Base-by-base conservation (phyloP, 805 yeast species). In the Lipomyces starkeyi region DNA sequence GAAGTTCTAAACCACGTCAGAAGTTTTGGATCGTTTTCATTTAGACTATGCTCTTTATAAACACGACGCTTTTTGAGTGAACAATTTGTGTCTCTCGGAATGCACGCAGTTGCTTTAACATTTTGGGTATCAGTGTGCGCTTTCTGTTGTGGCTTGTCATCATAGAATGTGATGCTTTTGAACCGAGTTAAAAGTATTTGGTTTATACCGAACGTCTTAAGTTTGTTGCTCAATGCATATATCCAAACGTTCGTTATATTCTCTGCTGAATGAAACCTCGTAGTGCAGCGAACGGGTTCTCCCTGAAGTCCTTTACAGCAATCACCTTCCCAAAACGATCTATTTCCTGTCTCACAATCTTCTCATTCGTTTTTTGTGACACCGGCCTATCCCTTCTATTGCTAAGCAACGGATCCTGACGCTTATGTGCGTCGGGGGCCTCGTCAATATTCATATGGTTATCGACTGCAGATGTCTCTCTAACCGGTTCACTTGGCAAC, bases 201-300 rank as follows among this genome's bases (percentile, higher is more conserved):
- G 6, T 17, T 43, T 7, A 43, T 22, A 43, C 22, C 22, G 49
- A 43, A 43, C 49, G 14, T 25, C 49, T 6, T 7, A 17, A 43
- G 49, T 17, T n/a, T 8, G 17, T 37, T 37, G 17, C 22, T 43
- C 49, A n/a, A 17, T 17, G 49, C 20, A 53, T 25, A 6, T 14
- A 53, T n/a, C 54, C 22, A 25, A 53, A 14, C 14, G 2, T 17
- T 22, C 54, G 14, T 62, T 55, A 66, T 52, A 71, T 62, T 29
- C 78, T 76, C 14, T 73, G 75, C 67, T 79, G 78, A 54, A 86
- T 86, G n/a, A 88, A 88, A 61, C 84, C 85, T 75, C 84, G 87
- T 72, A 91, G 80, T 2, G 93, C 85, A 53, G 82, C 83, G 75
- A 91, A 90, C 1, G 93, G 91, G 47, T 86, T 83, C 63, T 80